Percentiles rank a stretch among this genome's conserved stretches.
phyloP scores from a whole-genome alignment of 768 basidiomycete genomes.

The Naganishia randhawae region DNA sequence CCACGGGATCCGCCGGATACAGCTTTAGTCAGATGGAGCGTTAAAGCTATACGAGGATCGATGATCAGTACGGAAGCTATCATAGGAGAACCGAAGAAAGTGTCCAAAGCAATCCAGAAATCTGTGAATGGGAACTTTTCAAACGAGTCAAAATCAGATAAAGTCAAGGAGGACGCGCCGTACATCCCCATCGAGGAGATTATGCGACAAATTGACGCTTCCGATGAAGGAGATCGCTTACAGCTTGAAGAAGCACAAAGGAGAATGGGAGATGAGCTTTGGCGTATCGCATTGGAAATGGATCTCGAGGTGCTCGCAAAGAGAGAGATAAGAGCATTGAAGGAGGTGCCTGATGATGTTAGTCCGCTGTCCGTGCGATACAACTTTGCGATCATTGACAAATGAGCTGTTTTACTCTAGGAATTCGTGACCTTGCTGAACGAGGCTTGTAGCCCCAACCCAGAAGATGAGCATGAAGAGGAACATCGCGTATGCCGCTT shows the following conservation, averaged over 20 bases:
- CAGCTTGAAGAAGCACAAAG: constrained; percentile 22
- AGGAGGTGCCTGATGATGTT: constrained; percentile 27
- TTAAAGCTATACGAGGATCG: constrained; percentile 18
- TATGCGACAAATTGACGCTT: constrained; percentile 19
- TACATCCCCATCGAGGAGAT: constrained; percentile 16
- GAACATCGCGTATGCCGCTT: constrained; percentile 8
- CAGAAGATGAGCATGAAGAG: constrained; percentile 18
- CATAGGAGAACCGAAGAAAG: constrained; percentile 8
- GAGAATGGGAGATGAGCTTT: constrained; percentile 28
- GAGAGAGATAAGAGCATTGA: constrained; percentile 24
- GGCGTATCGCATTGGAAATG: constrained; percentile 31
- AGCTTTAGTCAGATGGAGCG: constrained; percentile 26
- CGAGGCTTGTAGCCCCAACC: constrained; percentile 22
- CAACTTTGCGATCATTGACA: neutral
- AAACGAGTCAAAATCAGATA: neutral
- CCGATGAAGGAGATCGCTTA: constrained; percentile 11
- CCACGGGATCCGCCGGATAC: constrained; percentile 25
- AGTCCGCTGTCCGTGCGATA: neutral
- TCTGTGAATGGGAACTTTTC: neutral
- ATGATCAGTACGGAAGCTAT: constrained; percentile 19
- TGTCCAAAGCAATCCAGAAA: constrained; percentile 1
- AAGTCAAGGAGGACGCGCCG: neutral
- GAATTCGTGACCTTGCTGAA: constrained; percentile 20
- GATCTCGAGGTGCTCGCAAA: constrained; percentile 23
- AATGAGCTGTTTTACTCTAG: neutral